phyloP scores from a whole-genome alignment of 139 green algal species.

The Monoraphidium neglectum region DNA sequence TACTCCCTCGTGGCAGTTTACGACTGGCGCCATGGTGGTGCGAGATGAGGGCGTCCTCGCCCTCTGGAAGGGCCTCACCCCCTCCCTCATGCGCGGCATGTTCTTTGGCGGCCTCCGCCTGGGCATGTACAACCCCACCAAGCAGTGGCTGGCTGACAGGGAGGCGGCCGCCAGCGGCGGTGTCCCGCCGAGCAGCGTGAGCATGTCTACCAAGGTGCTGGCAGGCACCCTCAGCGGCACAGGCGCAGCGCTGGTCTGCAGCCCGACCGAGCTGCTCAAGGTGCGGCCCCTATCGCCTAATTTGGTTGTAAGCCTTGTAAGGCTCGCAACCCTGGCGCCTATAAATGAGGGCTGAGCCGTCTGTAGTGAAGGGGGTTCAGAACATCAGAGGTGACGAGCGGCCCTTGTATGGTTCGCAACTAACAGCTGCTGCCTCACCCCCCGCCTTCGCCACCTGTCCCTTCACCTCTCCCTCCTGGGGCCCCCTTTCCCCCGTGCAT shows the following conservation, averaged over 20 bases:
- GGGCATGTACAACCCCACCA: slow-evolving; percentile 68
- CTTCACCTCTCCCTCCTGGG: no score
- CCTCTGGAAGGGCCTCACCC: slow-evolving; percentile 44
- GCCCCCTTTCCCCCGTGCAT: no score
- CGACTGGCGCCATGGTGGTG: slow-evolving; percentile 18
- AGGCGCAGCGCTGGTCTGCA: slow-evolving; percentile 67
- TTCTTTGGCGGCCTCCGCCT: slow-evolving; percentile 62
- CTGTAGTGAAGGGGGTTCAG: no score
- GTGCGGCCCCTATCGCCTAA: no score
- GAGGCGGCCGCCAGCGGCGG: background rate
- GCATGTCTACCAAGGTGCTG: slow-evolving; percentile 22
- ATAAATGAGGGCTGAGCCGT: no score
- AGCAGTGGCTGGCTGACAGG: slow-evolving; percentile 6
- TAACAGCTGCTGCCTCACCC: no score
- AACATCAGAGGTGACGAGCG: no score
- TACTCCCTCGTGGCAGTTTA: background rate
- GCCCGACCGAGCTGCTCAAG: slow-evolving; percentile 83
- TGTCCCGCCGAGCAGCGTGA: background rate
- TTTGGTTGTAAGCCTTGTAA: no score
- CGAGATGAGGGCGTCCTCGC: slow-evolving; percentile 42
- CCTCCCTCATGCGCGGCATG: slow-evolving; percentile 49
- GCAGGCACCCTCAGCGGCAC: slow-evolving; percentile 68
- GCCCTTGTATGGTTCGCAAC: no score
- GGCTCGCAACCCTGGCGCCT: no score
- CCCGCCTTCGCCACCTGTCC: no score